Percentiles rank a stretch among this genome's conserved stretches.
These are phyloP conservation scores for Cyberlindnera samutprakarnensis DNA, from an alignment of 805 yeast genomes.

Conservation along the genomic window DNA sequence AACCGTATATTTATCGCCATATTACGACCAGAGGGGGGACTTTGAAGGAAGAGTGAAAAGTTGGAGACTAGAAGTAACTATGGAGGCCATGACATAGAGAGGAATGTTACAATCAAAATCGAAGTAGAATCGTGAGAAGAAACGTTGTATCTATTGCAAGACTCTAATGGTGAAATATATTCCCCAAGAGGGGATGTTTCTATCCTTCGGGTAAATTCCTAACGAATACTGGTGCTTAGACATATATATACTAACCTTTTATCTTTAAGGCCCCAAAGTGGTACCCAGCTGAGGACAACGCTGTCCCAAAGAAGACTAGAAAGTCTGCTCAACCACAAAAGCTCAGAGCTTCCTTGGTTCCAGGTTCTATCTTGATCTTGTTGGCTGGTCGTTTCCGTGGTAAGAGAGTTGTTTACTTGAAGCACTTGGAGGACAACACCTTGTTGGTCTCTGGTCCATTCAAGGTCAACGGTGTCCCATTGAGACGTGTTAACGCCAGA, in stretches of 20 bases:
- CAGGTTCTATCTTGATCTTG: constrained; percentile 96
- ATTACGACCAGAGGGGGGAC: neutral
- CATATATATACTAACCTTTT: no score
- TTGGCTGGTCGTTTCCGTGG: constrained; percentile 99
- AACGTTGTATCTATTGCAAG: no score
- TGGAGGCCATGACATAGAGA: no score
- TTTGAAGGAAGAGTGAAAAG: neutral
- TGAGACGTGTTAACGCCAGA: constrained; percentile 98
- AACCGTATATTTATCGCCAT: neutral
- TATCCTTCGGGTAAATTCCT: no score
- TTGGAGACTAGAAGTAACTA: no score
- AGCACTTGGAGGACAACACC: constrained; percentile 97
- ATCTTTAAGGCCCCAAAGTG: constrained; percentile 84
- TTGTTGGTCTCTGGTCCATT: constrained; percentile 97
- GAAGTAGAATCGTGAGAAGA: no score
- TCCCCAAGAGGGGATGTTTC: no score
- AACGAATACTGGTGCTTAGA: no score
- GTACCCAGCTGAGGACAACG: constrained; percentile 89
- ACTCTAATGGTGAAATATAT: no score
- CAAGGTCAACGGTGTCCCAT: constrained; percentile 99
- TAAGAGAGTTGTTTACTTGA: constrained; percentile 97
- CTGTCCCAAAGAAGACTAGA: constrained; percentile 84
- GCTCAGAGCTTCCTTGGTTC: constrained; percentile 91
- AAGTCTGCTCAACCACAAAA: constrained; percentile 89
- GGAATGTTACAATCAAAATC: no score